Conservation (phyloP, 495 filamentous ascomycete genomes). For the Podospora comata region DNA sequence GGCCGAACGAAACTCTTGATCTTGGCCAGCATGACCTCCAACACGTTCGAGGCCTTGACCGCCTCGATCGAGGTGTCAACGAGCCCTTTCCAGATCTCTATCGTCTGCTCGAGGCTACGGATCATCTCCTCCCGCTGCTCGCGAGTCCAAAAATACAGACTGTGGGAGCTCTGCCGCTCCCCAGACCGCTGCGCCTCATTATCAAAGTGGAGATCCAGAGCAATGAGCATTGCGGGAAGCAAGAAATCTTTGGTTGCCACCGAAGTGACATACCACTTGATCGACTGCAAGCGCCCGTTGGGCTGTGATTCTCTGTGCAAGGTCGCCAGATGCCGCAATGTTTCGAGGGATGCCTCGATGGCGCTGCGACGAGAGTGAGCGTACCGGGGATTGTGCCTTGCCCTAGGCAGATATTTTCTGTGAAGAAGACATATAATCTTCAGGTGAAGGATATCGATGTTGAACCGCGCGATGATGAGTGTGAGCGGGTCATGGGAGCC, state of each 20-base stretch:
- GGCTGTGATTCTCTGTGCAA: conserved; percentile 72
- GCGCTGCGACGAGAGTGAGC: conserved; percentile 77
- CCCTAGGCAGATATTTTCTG: conserved; percentile 72
- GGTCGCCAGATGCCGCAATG: conserved; percentile 71
- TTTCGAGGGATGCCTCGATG: conserved; percentile 73
- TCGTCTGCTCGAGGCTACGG: conserved; percentile 63
- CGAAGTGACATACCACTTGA: conserved; percentile 70
- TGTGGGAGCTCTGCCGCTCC: conserved; percentile 39
- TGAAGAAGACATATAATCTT: conserved; percentile 82
- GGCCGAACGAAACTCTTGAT: conserved; percentile 48
- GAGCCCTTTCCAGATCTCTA: conserved; percentile 73
- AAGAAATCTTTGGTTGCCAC: conserved; percentile 83
- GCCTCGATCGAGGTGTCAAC: conserved; percentile 80
- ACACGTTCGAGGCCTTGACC: conserved; percentile 73
- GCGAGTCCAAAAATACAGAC: conserved; percentile 63
- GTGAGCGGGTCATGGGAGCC: conserved; percentile 72
- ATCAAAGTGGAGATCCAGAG: conserved; percentile 66
- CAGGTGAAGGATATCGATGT: conserved; percentile 75
- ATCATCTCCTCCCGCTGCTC: conserved; percentile 77
- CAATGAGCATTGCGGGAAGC: conserved; percentile 84
- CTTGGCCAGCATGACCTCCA: conserved; percentile 77
- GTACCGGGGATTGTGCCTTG: conserved; percentile 68
- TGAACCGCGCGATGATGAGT: conserved; percentile 77
- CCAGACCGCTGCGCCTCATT: conserved; percentile 36
- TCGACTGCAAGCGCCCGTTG: conserved; percentile 64